Conservation (phyloP, 345 rosid species). For the Schrenkiella parvula region DNA sequence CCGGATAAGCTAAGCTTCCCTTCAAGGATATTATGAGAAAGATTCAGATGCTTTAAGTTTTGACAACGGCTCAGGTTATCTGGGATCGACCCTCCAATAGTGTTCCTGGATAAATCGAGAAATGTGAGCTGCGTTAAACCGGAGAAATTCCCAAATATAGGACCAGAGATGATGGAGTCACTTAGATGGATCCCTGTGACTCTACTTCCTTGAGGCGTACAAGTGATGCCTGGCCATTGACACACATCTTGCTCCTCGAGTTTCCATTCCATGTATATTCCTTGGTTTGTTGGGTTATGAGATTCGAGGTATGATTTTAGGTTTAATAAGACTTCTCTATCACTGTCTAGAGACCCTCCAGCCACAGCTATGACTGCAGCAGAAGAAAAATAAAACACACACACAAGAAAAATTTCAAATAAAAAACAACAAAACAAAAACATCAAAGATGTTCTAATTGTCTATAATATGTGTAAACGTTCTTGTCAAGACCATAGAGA, state of each 20-base stretch:
- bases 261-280: slow-evolving; percentile 54
- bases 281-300: slow-evolving; percentile 46
- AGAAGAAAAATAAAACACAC: neutral
- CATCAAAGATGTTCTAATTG: neutral
- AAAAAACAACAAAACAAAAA: too few relatives aligned
- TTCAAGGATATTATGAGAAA: slow-evolving; percentile 64
- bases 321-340: slow-evolving; percentile 45
- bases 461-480: too few relatives aligned
- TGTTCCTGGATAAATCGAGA: slow-evolving; percentile 77
- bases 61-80: slow-evolving; percentile 54
- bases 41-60: slow-evolving; percentile 56
- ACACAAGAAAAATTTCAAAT: too few relatives aligned
- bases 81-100: slow-evolving; percentile 50
- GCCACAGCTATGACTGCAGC: slow-evolving; percentile 43
- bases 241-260: slow-evolving; percentile 42
- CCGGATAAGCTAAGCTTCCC: slow-evolving; percentile 55
- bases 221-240: slow-evolving; percentile 60
- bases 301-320: slow-evolving; percentile 52
- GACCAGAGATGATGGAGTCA: slow-evolving; percentile 38
- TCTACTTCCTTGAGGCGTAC: slow-evolving; percentile 41
- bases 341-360: slow-evolving; percentile 61
- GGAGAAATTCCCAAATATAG: slow-evolving; percentile 53
- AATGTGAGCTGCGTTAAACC: slow-evolving; percentile 50
- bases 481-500: too few relatives aligned
- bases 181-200: slow-evolving; percentile 64